These are phyloP conservation scores for Gossypium turneri DNA, from an alignment of 345 rosid species.

Conservation along the genomic window DNA sequence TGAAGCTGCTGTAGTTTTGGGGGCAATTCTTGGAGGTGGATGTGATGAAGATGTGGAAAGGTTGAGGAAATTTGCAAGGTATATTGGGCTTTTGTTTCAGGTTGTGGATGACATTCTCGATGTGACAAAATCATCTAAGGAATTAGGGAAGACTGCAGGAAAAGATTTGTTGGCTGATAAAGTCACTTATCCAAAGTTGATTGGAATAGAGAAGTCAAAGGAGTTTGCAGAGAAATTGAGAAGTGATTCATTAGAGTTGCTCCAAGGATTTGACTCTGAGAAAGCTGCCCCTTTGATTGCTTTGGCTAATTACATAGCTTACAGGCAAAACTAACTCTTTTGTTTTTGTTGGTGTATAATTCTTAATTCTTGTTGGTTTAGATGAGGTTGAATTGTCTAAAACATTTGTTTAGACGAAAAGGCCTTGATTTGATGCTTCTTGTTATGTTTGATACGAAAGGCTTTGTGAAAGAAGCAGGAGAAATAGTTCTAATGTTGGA, in stretches of 20 bases:
- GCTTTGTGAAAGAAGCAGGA: background rate
- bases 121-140: slow-evolving; percentile 72
- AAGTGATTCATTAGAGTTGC: slow-evolving; percentile 55
- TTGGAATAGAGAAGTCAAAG: slow-evolving; percentile 75
- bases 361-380: background rate
- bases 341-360: background rate
- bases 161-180: slow-evolving; percentile 91
- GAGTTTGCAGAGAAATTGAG: slow-evolving; percentile 67
- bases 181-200: slow-evolving; percentile 67
- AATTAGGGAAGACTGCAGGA: slow-evolving; percentile 91
- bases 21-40: slow-evolving; percentile 83
- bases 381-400: background rate
- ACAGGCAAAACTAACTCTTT: slow-evolving; percentile 54
- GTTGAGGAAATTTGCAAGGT: slow-evolving; percentile 67
- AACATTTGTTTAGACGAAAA: background rate
- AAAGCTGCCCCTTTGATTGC: slow-evolving; percentile 86
- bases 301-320: slow-evolving; percentile 79
- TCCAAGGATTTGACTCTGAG: slow-evolving; percentile 52
- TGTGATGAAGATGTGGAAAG: slow-evolving; percentile 59
- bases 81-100: slow-evolving; percentile 83
- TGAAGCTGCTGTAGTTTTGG: slow-evolving; percentile 73
- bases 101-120: slow-evolving; percentile 94
- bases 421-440: background rate
- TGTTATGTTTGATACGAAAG: background rate
- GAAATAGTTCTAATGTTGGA: background rate